Base-by-base conservation (phyloP, 2,329 filamentous ascomycete genomes). In the Botrytis galanthina region DNA sequence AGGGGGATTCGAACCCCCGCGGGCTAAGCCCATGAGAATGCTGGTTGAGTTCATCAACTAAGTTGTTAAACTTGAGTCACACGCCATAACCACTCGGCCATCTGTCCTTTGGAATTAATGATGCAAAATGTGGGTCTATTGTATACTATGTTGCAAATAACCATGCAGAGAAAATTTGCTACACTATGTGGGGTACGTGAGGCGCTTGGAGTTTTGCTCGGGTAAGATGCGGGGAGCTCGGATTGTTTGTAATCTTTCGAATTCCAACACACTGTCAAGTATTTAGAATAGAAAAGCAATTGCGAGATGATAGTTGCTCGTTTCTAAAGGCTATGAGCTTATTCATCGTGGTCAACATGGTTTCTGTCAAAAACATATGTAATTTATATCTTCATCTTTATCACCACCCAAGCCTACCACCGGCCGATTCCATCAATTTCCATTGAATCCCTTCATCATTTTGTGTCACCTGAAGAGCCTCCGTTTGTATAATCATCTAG, bases 31-130 rank as follows among this genome's bases (percentile, higher is more conserved):
- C 62, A 72, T 72, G 71, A 72, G 71, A 72, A 72, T 72, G 29
- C 71, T 42, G 35, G 4, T 32, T 72, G 62, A 60, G 48, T 60
- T 0, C 18, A 57, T 42, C 66, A 72, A 67, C 26, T 44, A 72
- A 72, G 63, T 29, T 37, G 0, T 9, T 37, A 22, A 72, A 32
- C 71, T 72, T 72, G 71, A 72, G 71, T 72, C 71, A 72, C 71
- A 72, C 71, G 71, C 71, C 71, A 68, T 72, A 72, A 72, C 71
- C 71, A 61, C 71, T 72, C 71, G 71, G 71, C 71, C 71, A 72
- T 72, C 71, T 72, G 71, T 72, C 71, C 71, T 4, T 0, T 32
- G 4, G 22, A 3, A 12, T 59, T 46, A 0, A 22, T 26, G 18
- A n/a, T 20, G 5, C 2, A n/a, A 1, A 10, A 7, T n/a, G n/a